A percentile compares a stretch with the other conserved stretches of the same genome.
These are phyloP conservation scores for Picea sitchensis DNA, from an alignment of 75 land plant species.

Conservation along the genomic window DNA sequence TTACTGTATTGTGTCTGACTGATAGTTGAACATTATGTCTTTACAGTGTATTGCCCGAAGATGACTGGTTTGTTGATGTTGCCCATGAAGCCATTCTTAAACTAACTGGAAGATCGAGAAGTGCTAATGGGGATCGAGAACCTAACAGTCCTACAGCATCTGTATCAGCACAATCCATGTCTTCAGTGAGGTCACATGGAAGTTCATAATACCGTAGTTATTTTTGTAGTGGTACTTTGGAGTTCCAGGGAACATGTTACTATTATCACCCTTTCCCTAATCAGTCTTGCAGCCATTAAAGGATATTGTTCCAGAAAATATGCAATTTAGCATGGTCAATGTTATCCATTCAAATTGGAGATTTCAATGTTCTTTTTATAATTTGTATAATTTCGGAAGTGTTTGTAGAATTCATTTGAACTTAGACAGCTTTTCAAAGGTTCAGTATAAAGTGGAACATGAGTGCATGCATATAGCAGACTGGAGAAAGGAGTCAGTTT, in stretches of 20 bases:
- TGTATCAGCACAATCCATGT: conserved; percentile 79
- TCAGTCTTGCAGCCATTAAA: not conserved
- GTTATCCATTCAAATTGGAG: not conserved
- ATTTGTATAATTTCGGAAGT: not conserved
- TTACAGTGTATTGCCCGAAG: conserved; percentile 82
- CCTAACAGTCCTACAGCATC: conserved; percentile 85
- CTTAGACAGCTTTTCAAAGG: not conserved
- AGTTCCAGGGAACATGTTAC: not conserved
- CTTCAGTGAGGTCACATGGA: conserved; percentile 75
- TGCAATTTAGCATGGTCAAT: not conserved
- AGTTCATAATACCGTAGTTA: conserved; percentile 21
- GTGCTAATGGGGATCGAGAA: conserved; percentile 43
- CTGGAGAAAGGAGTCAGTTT: conserved; percentile 2
- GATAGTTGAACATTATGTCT: not conserved
- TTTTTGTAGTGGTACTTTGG: not conserved
- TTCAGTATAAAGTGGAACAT: conserved; percentile 11
- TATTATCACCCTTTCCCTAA: not conserved
- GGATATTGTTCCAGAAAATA: not conserved
- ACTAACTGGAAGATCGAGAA: conserved; percentile 56
- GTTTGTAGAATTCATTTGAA: conserved; percentile 6
- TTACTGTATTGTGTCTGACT: conserved; percentile 1
- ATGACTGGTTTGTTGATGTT: conserved; percentile 80
- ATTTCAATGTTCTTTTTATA: conserved; percentile 3
- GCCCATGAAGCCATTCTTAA: conserved; percentile 74
- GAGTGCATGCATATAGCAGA: not conserved